A percentile compares a stretch with the other conserved stretches of the same genome.
Evolutionary conservation across 371 early-diverging fungal genomes (phyloP).

Genomic region (Mucor racemosus): DNA sequence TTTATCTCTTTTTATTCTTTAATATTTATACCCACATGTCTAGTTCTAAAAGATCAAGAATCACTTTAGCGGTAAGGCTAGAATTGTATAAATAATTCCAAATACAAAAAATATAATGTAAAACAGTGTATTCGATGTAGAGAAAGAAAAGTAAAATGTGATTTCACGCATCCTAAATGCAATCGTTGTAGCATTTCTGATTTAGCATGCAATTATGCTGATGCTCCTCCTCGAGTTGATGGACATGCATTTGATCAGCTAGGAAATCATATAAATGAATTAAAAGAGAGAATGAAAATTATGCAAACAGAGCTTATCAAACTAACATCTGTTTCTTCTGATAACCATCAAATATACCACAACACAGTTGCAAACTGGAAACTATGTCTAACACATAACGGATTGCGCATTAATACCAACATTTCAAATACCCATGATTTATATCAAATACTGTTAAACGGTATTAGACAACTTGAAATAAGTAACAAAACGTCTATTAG

Average conservation of each 20-base stretch:
- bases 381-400: conserved; percentile 49
- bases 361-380: conserved; percentile 31
- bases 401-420: conserved; percentile 53
- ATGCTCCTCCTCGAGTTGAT: conserved; percentile 57
- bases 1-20: not conserved
- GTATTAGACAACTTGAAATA: conserved; percentile 50
- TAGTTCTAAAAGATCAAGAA: conserved; percentile 32
- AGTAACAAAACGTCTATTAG: conserved; percentile 42
- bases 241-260: conserved; percentile 60
- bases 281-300: conserved; percentile 48
- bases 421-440: conserved; percentile 51
- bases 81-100: not conserved
- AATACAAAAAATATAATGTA: not conserved
- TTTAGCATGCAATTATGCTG: conserved; percentile 50
- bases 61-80: conserved; percentile 43
- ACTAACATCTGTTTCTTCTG: conserved; percentile 52
- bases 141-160: conserved; percentile 68
- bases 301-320: conserved; percentile 48
- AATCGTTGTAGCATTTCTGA: conserved; percentile 56
- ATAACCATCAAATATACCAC: conserved; percentile 35
- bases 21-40: conserved; percentile 16
- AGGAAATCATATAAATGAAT: conserved; percentile 49
- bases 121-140: conserved; percentile 57
- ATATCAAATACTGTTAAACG: conserved; percentile 46
- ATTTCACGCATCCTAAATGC: conserved; percentile 65